Conservation (phyloP, 495 filamentous ascomycete species). For the Annulohypoxylon maeteangense region DNA sequence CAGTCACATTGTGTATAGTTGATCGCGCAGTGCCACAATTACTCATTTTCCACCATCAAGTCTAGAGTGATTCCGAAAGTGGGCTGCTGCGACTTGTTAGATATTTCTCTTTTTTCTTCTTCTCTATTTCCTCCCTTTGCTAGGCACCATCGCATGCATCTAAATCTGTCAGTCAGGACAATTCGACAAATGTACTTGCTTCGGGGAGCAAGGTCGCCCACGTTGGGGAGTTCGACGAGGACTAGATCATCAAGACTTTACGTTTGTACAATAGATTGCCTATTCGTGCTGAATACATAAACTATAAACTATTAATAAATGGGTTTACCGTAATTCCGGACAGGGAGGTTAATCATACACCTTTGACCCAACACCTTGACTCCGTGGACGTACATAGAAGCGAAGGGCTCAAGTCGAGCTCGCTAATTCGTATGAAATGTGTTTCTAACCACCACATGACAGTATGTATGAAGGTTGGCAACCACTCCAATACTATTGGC, state of each 20-base stretch:
- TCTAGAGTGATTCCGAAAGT: background rate
- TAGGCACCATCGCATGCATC: background rate
- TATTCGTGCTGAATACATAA: background rate
- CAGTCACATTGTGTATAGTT: conserved; percentile 20
- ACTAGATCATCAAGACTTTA: background rate
- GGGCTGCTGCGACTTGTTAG: background rate
- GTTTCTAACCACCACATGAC: no score
- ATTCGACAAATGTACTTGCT: background rate
- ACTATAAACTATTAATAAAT: background rate
- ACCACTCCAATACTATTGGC: background rate
- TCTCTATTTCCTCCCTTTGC: background rate
- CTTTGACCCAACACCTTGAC: background rate
- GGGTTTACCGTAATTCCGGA: background rate
- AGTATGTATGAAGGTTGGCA: background rate
- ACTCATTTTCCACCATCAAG: background rate
- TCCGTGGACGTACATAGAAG: no score
- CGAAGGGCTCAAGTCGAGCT: no score
- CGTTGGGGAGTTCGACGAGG: background rate
- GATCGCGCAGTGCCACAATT: conserved; percentile 8
- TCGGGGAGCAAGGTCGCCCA: background rate
- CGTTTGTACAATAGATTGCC: background rate
- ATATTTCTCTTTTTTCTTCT: background rate
- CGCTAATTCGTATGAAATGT: no score
- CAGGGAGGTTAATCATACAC: background rate
- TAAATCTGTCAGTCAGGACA: background rate